Base-by-base conservation (phyloP, 2,329 filamentous ascomycete species). In the Cercospora brassicicola region DNA sequence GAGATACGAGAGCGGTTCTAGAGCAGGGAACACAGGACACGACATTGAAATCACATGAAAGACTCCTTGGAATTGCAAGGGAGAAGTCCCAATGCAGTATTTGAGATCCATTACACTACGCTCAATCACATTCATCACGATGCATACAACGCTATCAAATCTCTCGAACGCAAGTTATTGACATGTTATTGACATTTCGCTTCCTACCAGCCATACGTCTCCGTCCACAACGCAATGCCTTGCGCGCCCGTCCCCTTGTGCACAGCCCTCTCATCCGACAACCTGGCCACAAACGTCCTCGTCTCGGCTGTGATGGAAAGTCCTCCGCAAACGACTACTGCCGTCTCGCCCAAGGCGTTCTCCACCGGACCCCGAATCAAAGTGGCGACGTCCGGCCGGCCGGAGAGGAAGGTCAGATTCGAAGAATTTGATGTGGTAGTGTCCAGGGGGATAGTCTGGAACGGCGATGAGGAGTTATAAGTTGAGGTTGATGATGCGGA, bases 241-340 rank as follows among this genome's bases (percentile, higher is more conserved):
- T 90, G 87, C 13, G 88, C 88, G 0, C 87, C 88, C 0, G 86
- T 90, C 2, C 88, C 88, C 76, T 90, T 90, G 72, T 90, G 88
- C 53, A 90, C 87, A 3, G 87, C 88, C 31, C 88, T 81, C 77
- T 90, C 88, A 75, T 91, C 88, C 71, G 86, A 88, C 51, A 90
- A 72, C 8, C 75, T 80, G 2, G 86, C 86, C 0, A 87, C 86
- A 65, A 81, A 83, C 13, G 81, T 83, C 66, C 87, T 82, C 4
- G 87, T 84, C 69, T 86, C 82, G n/a, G 84, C 81, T 3, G 85
- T 83, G 57, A 90, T 74, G 0, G 85, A 84, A 1, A 78, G 75
- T 0, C 87, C 87, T 13, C 88, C 88, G 73, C 89, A 90, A 0
- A 87, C 87, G 2, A 89, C 84, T 0, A 90, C 85, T 0, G 85